Evolutionary conservation across 805 yeast genomes (phyloP).

Genomic region (Candida peoriensis): DNA sequence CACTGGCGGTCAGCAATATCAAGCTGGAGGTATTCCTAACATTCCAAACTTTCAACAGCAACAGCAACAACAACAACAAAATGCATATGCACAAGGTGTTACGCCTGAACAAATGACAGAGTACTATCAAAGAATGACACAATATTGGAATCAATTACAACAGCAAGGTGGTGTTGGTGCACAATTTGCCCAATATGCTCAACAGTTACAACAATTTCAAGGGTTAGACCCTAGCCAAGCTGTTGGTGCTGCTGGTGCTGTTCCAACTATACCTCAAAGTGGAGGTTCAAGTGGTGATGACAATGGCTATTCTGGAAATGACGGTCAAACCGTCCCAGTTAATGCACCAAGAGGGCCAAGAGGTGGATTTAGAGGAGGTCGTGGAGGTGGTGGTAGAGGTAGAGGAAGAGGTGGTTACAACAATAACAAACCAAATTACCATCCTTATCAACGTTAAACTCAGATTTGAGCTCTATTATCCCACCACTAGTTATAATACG

Average conservation of each 20-base stretch:
- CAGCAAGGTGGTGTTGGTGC: constrained; percentile 19
- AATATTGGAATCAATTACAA: constrained; percentile 59
- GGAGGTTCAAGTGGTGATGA: too few species aligned
- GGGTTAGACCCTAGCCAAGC: constrained; percentile 7
- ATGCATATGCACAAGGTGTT: constrained; percentile 15
- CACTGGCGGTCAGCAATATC: too few species aligned
- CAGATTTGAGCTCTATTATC: too few species aligned
- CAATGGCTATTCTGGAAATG: too few species aligned
- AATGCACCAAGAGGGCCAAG: constrained; percentile 52
- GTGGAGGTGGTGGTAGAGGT: constrained; percentile 16
- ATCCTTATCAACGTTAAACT: constrained; percentile 6
- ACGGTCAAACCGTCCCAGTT: too few species aligned
- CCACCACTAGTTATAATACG: too few species aligned
- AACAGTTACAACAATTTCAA: constrained; percentile 13
- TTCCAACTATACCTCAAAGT: constrained; percentile 1
- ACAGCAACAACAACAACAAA: constrained; percentile 12
- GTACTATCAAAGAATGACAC: constrained; percentile 59
- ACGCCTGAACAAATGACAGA: constrained; percentile 56
- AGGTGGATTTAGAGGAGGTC: constrained; percentile 28
- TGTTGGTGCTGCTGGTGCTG: constrained; percentile 8
- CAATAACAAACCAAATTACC: constrained; percentile 4
- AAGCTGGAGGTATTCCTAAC: too few species aligned
- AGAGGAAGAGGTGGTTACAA: constrained; percentile 12
- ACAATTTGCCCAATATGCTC: constrained; percentile 31
- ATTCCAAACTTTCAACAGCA: constrained; percentile 4